A percentile compares a stretch with the other conserved stretches of the same genome.
These are phyloP conservation scores for Craterostigma plantagineum DNA, from an alignment of 257 asterid species.

Conservation along the genomic window DNA sequence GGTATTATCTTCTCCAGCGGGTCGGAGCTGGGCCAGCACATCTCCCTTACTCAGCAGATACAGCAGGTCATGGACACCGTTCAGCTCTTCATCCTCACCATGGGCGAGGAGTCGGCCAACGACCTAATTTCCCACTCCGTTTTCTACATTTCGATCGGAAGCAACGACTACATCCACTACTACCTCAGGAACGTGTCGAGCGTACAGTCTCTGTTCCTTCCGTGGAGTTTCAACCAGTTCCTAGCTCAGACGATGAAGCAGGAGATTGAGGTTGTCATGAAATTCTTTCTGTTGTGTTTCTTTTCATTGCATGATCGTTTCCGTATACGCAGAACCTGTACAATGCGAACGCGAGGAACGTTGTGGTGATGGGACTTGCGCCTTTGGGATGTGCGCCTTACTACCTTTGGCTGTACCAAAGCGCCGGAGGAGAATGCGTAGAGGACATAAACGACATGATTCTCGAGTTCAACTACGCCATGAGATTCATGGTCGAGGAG, in stretches of 20 bases:
- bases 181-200: constrained; percentile 67
- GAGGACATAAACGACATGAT: constrained; percentile 58
- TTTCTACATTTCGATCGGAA: constrained; percentile 76
- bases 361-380: constrained; percentile 84
- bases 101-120: constrained; percentile 73
- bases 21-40: constrained; percentile 90
- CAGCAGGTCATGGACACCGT: constrained; percentile 80
- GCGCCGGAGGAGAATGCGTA: constrained; percentile 43
- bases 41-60: constrained; percentile 78
- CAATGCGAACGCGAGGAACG: constrained; percentile 57
- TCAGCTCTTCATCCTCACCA: constrained; percentile 53
- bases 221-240: constrained; percentile 80
- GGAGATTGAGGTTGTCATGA: constrained; percentile 45
- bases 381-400: constrained; percentile 89
- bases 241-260: constrained; percentile 50
- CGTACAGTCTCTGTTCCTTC: constrained; percentile 57
- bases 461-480: constrained; percentile 56
- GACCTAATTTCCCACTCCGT: constrained; percentile 44
- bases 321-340: constrained; percentile 60
- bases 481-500: constrained; percentile 59
- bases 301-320: neutral
- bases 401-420: constrained; percentile 46
- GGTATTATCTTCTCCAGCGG: constrained; percentile 93
- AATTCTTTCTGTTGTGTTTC: too few relatives aligned
- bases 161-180: constrained; percentile 88